A percentile compares a stretch with the other conserved stretches of the same genome.
These are phyloP conservation scores for Skeletonema grethae DNA, from an alignment of 108 stramenopile species.

Conservation along the genomic window DNA sequence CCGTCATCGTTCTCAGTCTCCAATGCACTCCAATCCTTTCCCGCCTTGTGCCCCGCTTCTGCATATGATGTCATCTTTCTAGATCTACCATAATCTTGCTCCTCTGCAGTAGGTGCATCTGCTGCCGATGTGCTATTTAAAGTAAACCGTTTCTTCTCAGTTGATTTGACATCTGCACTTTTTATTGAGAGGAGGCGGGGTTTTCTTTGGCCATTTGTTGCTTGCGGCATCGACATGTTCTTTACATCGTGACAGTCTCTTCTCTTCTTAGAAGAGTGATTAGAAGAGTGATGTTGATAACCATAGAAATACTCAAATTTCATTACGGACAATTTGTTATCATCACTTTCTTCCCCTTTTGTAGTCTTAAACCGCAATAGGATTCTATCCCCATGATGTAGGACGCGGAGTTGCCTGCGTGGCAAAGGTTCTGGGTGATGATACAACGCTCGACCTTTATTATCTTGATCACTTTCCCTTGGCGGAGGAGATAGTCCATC, in stretches of 20 bases:
- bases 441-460: conserved; percentile 18
- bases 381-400: conserved; percentile 38
- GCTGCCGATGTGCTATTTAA: conserved; percentile 28
- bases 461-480: conserved; percentile 20
- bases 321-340: not conserved
- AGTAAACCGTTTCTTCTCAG: conserved; percentile 20
- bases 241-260: not conserved
- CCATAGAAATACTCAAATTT: conserved; percentile 32
- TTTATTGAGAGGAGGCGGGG: conserved; percentile 33
- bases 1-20: conserved; percentile 11
- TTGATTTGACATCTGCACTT: conserved; percentile 29
- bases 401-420: conserved; percentile 22
- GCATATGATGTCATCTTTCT: not conserved
- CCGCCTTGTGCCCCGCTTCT: conserved; percentile 3
- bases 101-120: conserved; percentile 25
- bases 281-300: not conserved
- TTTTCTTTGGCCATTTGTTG: not conserved
- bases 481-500: not conserved
- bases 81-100: conserved; percentile 2
- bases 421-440: conserved; percentile 22
- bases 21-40: conserved; percentile 30
- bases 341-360: not conserved
- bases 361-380: conserved; percentile 7
- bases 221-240: not conserved
- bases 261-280: not conserved